phyloP scores from a whole-genome alignment of 2,329 filamentous ascomycete species.

The Cytospora leucostoma region DNA sequence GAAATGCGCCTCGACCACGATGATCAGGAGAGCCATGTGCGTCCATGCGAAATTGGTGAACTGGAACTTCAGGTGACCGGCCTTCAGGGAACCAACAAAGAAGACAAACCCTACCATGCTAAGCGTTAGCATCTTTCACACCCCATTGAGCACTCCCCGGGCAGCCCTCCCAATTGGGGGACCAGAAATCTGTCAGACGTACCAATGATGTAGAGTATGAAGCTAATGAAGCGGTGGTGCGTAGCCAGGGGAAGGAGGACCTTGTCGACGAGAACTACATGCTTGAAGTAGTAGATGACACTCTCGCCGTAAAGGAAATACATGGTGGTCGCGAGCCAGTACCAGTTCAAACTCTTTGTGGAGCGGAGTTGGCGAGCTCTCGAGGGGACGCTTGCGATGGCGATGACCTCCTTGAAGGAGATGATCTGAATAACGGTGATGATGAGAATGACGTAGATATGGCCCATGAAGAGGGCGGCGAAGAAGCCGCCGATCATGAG shows the following conservation, averaged over 20 bases:
- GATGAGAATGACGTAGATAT: constrained; percentile 94
- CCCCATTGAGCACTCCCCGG: background rate
- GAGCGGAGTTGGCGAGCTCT: constrained; percentile 87
- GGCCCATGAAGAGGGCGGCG: constrained; percentile 86
- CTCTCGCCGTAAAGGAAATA: constrained; percentile 99
- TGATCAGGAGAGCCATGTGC: constrained; percentile 97
- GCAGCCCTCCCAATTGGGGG: background rate
- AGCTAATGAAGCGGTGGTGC: constrained; percentile 98
- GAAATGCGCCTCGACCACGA: constrained; percentile 97
- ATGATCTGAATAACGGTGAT: constrained; percentile 94
- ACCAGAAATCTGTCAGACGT: constrained; percentile 38
- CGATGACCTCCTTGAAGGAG: constrained; percentile 98
- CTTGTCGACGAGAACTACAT: constrained; percentile 92
- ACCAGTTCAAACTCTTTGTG: constrained; percentile 98
- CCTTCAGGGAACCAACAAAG: constrained; percentile 92
- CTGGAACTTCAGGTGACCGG: constrained; percentile 96
- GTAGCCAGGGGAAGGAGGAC: constrained; percentile 91
- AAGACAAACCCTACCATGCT: constrained; percentile 80
- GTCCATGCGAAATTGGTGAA: constrained; percentile 99
- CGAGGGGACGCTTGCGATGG: constrained; percentile 92
- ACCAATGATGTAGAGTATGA: constrained; percentile 97
- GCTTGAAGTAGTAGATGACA: constrained; percentile 99
- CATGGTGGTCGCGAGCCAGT: constrained; percentile 98
- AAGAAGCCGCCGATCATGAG: constrained; percentile 97
- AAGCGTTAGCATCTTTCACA: constrained; percentile 27